Conservation (phyloP, 805 yeast genomes). For the Pichia heedii region DNA sequence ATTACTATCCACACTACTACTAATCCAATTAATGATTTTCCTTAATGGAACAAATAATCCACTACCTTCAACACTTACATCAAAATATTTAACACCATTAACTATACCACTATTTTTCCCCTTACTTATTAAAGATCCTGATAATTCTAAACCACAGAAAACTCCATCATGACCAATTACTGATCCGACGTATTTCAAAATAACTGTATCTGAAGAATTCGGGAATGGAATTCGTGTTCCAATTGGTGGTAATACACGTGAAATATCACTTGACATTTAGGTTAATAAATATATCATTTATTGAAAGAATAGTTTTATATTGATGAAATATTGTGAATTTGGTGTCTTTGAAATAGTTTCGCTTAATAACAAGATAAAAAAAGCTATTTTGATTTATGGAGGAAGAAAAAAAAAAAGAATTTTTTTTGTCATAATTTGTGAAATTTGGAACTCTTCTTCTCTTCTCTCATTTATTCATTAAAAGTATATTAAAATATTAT, state of each 20-base stretch:
- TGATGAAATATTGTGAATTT: too few relatives aligned
- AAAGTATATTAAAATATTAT: too few relatives aligned
- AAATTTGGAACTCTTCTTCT: too few relatives aligned
- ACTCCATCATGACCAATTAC: constrained; percentile 65
- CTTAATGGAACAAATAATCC: constrained; percentile 69
- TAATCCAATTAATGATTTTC: constrained; percentile 20
- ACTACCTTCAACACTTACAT: constrained; percentile 50
- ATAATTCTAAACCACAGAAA: constrained; percentile 81
- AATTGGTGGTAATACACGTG: constrained; percentile 4
- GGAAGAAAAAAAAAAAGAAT: too few relatives aligned
- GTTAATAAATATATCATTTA: too few relatives aligned
- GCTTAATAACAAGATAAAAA: too few relatives aligned
- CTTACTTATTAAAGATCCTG: constrained; percentile 49
- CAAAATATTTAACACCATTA: constrained; percentile 62
- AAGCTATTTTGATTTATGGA: too few relatives aligned
- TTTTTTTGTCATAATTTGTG: too few relatives aligned
- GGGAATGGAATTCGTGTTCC: constrained; percentile 7
- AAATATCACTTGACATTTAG: background rate
- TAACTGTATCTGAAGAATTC: constrained; percentile 39
- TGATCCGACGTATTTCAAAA: constrained; percentile 60
- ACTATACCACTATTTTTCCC: constrained; percentile 89
- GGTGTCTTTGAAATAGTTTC: too few relatives aligned
- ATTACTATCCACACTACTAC: background rate
- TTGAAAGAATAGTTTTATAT: background rate
- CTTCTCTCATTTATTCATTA: too few relatives aligned